Base-by-base conservation (phyloP, 345 rosid species). In the Turritis glabra region DNA sequence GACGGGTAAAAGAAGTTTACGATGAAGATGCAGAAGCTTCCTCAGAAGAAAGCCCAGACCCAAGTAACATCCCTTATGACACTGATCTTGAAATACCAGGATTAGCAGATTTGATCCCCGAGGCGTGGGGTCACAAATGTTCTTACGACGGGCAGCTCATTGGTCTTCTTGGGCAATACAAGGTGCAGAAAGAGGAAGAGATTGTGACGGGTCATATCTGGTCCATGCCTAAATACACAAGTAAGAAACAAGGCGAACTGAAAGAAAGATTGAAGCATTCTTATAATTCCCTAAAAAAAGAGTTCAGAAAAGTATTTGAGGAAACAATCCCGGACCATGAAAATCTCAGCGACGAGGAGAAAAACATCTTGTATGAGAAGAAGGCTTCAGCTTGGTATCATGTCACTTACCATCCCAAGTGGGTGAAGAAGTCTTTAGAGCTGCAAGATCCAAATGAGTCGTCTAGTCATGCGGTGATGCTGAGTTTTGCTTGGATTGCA, bases 371-470 rank as follows among this genome's bases (percentile, higher is more conserved):
- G 23, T 90, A 83, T 57, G 97, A 94, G 83, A 81, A 33, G 13
- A 94, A 88, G 84, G 98, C 97, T 41, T 90, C 98, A 1, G 97
- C 97, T 1, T 91, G 97, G 97, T 95, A 95, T 75, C 91, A 84
- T 75, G 99, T 92, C 25, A 75, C 92, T 6, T 95, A 90, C 87
- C 88, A 84, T 74, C 90, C 96, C 4, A 27, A 80, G 22, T 92
- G 96, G 97, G 86, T 88, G 35, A 68, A 84, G 73, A 83, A 82
- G 80, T 72, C 90, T 5, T 47, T 46, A 15, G 82, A 87, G 32
- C 56, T 93, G 82, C 90, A 55, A 64, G 85, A 68, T 27, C 72
- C 81, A 11, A 85, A 78, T 56, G 76, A 77, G 17, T 76, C 77
- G 47, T 66, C 72, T 52, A 72, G 50, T 17, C 64, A 50, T 62